Base-by-base conservation (phyloP, 2,329 filamentous ascomycete genomes). In the Colletotrichum chrysophilum region DNA sequence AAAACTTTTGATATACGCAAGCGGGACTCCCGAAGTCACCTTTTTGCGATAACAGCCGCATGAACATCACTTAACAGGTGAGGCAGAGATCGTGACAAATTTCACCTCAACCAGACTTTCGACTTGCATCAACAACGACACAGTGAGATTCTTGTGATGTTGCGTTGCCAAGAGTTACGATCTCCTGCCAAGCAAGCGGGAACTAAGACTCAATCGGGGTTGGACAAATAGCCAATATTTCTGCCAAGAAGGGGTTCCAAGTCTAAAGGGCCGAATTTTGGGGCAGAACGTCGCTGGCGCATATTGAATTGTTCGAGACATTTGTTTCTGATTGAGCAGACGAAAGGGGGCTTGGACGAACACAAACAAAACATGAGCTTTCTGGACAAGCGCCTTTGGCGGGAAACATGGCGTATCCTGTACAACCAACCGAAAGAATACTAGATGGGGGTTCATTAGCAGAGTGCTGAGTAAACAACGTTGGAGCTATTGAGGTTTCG, bases 131-230 rank as follows among this genome's bases (percentile, higher is more conserved):
- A 21, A 30, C 34, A 38, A 48, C 14, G 14, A 18, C n/a, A 52
- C 43, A 24, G 30, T 36, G 12, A 58, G 13, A 28, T 58, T 28
- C 66, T 69, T 10, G 28, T 61, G 56, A 62, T 34, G 56, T 62
- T 62, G 56, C 67, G 67, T 70, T 62, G 67, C 67, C 67, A 70
- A 70, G 67, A 62, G n/a, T 30, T 21, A 62, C 56, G 56, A 62
- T 70, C 67, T 70, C 56, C 55, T 76, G 74, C 74, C 74, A 76
- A 76, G 70, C 60, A 14, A 30, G 36, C 74, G 70, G 74, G 70
- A 74, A 66, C 74, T 76, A 76, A 66, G 65, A 60, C 52, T 60
- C 26, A 21, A 69, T 69, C 55, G 18, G 66, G 66, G 32, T 69
- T 60, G 55, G 26, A 61, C 24, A 26, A 48, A 61, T 56, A 32